Percentiles rank a stretch among this genome's conserved stretches.
These are phyloP conservation scores for Coemansia sp. DNA, from an alignment of 192 early-diverging fungal genomes.

Conservation along the genomic window DNA sequence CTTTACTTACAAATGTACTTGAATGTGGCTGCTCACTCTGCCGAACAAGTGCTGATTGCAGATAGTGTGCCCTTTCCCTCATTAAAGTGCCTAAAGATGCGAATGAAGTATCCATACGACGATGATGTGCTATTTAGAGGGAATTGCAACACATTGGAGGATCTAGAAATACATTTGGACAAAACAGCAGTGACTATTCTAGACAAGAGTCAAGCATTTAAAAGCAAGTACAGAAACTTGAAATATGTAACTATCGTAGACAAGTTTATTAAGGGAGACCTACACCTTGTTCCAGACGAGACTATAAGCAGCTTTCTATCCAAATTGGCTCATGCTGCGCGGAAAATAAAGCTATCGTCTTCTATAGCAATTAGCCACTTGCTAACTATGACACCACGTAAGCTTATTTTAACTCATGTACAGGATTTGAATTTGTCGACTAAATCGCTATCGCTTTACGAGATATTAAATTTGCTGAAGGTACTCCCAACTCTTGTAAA, in stretches of 20 bases:
- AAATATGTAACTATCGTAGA: neutral
- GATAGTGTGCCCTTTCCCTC: slow-evolving; percentile 7
- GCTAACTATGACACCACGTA: neutral
- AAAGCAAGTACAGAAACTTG: neutral
- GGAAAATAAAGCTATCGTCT: neutral
- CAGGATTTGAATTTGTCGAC: neutral
- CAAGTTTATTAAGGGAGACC: neutral
- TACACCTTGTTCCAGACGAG: neutral
- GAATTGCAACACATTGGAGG: slow-evolving; percentile 5
- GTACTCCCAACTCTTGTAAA: neutral
- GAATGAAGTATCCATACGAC: slow-evolving; percentile 1
- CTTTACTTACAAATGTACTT: neutral
- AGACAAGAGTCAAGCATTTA: neutral
- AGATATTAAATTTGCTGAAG: neutral
- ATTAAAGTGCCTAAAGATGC: neutral
- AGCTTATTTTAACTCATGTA: neutral
- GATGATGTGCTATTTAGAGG: slow-evolving; percentile 16
- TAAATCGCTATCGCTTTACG: neutral
- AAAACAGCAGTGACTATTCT: neutral
- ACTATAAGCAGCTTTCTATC: neutral
- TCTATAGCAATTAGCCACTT: neutral
- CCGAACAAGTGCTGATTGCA: neutral
- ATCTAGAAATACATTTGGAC: slow-evolving; percentile 1
- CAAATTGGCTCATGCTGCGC: too few species aligned
- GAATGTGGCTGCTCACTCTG: neutral